Percentiles rank a stretch among this genome's conserved stretches.
Evolutionary conservation across 805 yeast genomes (phyloP).

Genomic region (Dipodascopsis uninucleata): DNA sequence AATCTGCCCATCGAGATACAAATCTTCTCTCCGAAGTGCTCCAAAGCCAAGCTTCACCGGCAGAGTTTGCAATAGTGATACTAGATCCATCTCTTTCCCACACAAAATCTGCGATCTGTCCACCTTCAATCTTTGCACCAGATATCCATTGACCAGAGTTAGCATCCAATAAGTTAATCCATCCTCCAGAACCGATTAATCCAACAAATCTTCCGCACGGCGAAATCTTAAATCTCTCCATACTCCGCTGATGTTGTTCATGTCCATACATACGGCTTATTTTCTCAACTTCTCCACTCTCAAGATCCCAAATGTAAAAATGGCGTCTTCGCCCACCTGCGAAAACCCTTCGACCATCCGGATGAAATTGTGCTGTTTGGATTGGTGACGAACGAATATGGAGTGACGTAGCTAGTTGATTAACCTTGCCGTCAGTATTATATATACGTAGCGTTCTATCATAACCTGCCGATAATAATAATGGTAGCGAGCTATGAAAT

Average conservation of each 20-base stretch:
- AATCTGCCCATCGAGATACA: conserved; percentile 70
- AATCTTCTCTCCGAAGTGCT: conserved; percentile 50
- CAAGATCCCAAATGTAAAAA: conserved; percentile 89
- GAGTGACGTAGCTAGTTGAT: conserved; percentile 76
- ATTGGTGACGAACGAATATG: conserved; percentile 77
- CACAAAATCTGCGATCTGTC: conserved; percentile 75
- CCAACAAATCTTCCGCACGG: conserved; percentile 71
- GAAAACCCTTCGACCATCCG: conserved; percentile 53
- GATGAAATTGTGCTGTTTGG: conserved; percentile 66
- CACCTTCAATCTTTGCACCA: conserved; percentile 81
- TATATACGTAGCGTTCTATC: conserved; percentile 83
- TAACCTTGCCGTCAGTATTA: conserved; percentile 83
- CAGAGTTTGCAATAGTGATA: conserved; percentile 60
- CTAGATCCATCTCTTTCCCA: conserved; percentile 50
- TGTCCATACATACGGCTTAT: conserved; percentile 89
- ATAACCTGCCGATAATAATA: conserved; percentile 85
- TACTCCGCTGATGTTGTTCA: conserved; percentile 75
- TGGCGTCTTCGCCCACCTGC: conserved; percentile 90
- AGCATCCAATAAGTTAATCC: conserved; percentile 79
- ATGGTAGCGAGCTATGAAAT: conserved; percentile 82
- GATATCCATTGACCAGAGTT: conserved; percentile 79
- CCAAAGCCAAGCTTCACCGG: conserved; percentile 91
- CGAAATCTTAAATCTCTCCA: conserved; percentile 76
- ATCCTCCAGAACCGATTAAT: conserved; percentile 80
- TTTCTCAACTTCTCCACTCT: conserved; percentile 71